Conservation (phyloP, 2,329 filamentous ascomycete genomes). For the Thermomyces lanuginosus region DNA sequence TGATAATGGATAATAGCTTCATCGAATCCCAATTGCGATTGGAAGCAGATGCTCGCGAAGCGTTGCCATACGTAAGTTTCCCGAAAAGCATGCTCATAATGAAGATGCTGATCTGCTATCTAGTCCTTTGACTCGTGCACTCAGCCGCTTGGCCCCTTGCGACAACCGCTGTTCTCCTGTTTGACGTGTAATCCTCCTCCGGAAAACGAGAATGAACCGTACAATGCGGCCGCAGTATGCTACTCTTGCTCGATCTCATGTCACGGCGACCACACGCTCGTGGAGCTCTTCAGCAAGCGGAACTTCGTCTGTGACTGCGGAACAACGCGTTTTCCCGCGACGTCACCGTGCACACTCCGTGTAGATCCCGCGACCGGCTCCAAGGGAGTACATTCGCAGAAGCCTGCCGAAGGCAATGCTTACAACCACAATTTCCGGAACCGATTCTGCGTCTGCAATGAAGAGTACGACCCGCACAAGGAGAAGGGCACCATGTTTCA, state of each 20-base stretch:
- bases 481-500: slow-evolving; percentile 98
- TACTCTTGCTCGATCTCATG: slow-evolving; percentile 95
- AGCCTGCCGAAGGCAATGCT: slow-evolving; percentile 52
- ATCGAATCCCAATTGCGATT: slow-evolving; percentile 78
- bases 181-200: slow-evolving; percentile 83
- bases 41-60: slow-evolving; percentile 88
- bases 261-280: slow-evolving; percentile 84
- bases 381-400: slow-evolving; percentile 66
- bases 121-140: slow-evolving; percentile 91
- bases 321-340: slow-evolving; percentile 57
- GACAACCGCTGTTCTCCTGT: slow-evolving; percentile 82
- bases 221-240: slow-evolving; percentile 68
- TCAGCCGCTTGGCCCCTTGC: slow-evolving; percentile 68
- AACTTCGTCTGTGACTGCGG: slow-evolving; percentile 96
- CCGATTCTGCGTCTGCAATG: slow-evolving; percentile 74
- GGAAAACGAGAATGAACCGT: slow-evolving; percentile 42
- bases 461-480: slow-evolving; percentile 72
- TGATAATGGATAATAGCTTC: slow-evolving; percentile 40
- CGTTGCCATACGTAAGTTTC: slow-evolving; percentile 64
- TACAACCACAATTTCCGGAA: slow-evolving; percentile 97
- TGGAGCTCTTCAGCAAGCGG: slow-evolving; percentile 90
- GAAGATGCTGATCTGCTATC: slow-evolving; percentile 3
- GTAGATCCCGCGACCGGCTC: slow-evolving; percentile 54
- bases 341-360: slow-evolving; percentile 60
- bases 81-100: neutral